phyloP scores from a whole-genome alignment of 306 rosid genomes.

The Rosa persica region DNA sequence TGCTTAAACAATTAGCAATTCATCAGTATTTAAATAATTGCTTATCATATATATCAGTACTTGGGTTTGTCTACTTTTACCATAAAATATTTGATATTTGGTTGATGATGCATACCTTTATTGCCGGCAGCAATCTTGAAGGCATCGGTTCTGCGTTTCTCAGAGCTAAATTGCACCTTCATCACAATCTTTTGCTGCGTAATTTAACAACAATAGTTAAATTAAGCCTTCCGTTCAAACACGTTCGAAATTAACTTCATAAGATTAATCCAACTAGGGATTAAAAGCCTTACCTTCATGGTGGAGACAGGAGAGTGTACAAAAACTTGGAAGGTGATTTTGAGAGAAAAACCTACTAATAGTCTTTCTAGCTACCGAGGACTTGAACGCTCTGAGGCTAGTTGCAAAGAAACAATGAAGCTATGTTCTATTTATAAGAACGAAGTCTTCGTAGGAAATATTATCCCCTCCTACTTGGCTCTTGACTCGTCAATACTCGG shows the following conservation, averaged over 20 bases:
- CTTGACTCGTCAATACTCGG: neutral
- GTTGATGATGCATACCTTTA: slow-evolving; percentile 9
- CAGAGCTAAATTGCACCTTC: slow-evolving; percentile 20
- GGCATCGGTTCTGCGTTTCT: slow-evolving; percentile 33
- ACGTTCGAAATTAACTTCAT: neutral
- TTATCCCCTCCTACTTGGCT: neutral
- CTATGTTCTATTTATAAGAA: neutral
- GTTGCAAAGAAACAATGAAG: neutral
- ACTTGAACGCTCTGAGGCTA: neutral
- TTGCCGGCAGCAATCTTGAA: slow-evolving; percentile 32
- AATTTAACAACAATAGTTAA: neutral
- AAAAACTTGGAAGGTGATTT: neutral
- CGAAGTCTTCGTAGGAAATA: neutral
- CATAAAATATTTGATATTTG: neutral
- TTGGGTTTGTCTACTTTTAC: neutral
- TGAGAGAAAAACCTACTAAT: neutral
- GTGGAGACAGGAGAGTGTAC: neutral
- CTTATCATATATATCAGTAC: neutral
- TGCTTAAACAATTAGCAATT: neutral
- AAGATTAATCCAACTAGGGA: neutral
- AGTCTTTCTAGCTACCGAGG: neutral
- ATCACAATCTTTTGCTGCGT: slow-evolving; percentile 30
- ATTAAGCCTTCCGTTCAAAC: neutral
- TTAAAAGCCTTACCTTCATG: neutral
- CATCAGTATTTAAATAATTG: neutral